phyloP scores from a whole-genome alignment of 108 stramenopile genomes.

The Bacterosira constricta region DNA sequence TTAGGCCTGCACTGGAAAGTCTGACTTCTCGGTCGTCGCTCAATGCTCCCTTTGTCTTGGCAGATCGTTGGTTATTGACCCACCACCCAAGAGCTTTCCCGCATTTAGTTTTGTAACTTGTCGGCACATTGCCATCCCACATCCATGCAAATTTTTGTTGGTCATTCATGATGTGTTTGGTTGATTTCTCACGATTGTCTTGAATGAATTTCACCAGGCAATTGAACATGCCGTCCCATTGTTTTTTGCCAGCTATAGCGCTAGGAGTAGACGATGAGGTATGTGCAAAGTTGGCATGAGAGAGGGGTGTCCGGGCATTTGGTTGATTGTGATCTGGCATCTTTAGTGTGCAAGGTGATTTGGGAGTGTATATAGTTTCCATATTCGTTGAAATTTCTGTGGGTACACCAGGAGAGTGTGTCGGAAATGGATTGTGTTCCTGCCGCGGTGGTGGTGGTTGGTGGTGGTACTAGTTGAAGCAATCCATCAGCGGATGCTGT shows the following conservation, averaged over 20 bases:
- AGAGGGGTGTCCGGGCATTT: not conserved
- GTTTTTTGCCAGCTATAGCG: constrained; percentile 50
- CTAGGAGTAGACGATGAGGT: constrained; percentile 25
- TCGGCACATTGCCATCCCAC: constrained; percentile 83
- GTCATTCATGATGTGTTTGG: constrained; percentile 51
- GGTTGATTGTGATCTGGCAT: constrained; percentile 6
- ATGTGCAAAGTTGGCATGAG: constrained; percentile 9
- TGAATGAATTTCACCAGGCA: constrained; percentile 68
- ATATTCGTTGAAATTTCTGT: constrained; percentile 16
- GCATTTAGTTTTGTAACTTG: constrained; percentile 60
- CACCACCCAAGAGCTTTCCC: constrained; percentile 84
- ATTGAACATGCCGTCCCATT: constrained; percentile 87
- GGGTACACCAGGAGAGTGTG: not conserved
- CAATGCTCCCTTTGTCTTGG: constrained; percentile 76
- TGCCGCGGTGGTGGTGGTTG: constrained; percentile 21
- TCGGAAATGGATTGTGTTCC: not conserved
- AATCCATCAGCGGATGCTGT: too few relatives aligned
- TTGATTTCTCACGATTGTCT: constrained; percentile 61
- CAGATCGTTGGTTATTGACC: constrained; percentile 87
- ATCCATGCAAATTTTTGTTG: constrained; percentile 61
- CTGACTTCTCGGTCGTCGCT: constrained; percentile 74
- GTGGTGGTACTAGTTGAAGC: too few relatives aligned
- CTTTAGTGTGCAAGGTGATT: constrained; percentile 10
- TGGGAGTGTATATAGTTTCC: not conserved
- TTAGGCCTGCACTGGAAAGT: constrained; percentile 78